Evolutionary conservation across 176 grass and related monocot genomes (phyloP).

Genomic region (Miscanthus lutarioriparius): DNA sequence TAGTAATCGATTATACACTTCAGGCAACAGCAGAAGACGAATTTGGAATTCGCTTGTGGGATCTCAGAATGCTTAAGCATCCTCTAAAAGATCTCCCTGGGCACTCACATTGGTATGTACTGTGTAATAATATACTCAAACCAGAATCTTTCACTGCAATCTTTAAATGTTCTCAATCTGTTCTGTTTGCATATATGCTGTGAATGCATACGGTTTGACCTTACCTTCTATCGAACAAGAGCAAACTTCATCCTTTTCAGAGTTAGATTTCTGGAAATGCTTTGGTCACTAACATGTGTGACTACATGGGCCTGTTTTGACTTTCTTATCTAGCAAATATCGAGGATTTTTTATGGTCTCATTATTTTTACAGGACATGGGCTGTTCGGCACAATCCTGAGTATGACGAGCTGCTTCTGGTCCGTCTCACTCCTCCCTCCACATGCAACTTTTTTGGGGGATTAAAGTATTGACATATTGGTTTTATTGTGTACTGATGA

Average conservation of each 20-base stretch:
- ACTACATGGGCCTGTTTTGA: not conserved
- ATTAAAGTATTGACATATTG: not conserved
- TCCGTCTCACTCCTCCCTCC: slow-evolving; percentile 29
- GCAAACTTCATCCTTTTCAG: slow-evolving; percentile 10
- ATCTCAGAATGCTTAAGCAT: slow-evolving; percentile 89
- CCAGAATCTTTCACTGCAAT: slow-evolving; percentile 5
- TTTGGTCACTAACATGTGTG: not conserved
- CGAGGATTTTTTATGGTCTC: not conserved
- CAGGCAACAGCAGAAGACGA: slow-evolving; percentile 97
- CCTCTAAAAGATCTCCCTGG: slow-evolving; percentile 84
- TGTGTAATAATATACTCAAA: slow-evolving; percentile 35
- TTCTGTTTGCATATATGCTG: not conserved
- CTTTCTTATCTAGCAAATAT: slow-evolving; percentile 3
- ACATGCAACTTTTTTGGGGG: not conserved
- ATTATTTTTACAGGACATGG: slow-evolving; percentile 86
- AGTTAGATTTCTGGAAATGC: not conserved
- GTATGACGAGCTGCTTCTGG: slow-evolving; percentile 84
- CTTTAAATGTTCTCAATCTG: slow-evolving; percentile 16
- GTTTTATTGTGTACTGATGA: slow-evolving; percentile 34
- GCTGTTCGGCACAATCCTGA: slow-evolving; percentile 78
- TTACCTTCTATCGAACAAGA: slow-evolving; percentile 25
- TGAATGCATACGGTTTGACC: slow-evolving; percentile 18
- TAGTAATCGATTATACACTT: slow-evolving; percentile 16
- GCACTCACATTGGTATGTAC: slow-evolving; percentile 86
- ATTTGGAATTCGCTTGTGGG: slow-evolving; percentile 92